Evolutionary conservation across 495 filamentous ascomycete genomes (phyloP), one percentile per base, ranked within the genome.

Genomic region (Penicillium atrosanguineum): DNA sequence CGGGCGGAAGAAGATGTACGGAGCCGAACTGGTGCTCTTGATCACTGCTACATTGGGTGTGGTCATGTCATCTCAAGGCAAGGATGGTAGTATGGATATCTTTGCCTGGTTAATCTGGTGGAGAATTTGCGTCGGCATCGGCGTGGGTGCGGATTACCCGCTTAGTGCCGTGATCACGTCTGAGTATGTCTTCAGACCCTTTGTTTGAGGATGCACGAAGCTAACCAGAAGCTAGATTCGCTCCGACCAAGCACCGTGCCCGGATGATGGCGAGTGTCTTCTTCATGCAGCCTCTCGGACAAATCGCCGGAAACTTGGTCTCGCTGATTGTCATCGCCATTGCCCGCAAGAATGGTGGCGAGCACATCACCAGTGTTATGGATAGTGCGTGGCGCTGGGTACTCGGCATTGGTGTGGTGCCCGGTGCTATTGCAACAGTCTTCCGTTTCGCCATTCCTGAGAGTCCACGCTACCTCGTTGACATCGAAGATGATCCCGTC

Each of bases 231-330:
- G 29, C 12, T 26, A 79, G 77, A 59, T 87, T 82, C 59, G 82
- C 83, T 4, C 80, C 84, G 0, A 82, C 77, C 3, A 77, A 78
- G 44, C 77, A 76, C 23, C 69, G 86, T 18, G 83, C 75, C 26
- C 76, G 76, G 6, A 87, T 89, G 85, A 72, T 89, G 65, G 82
- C 81, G 7, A 78, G 78, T 4, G 81, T 89, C 15, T 87, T 87
- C 65, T 72, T 84, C 46, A 84, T 82, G 79, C 86, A 89, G 45
- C 79, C 84, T 0, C 56, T 87, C 7, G 85, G 84, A 1, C 85
- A 87, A 51, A 70, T 88, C n/a, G 71, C 80, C 7, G 85, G 75
- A 21, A 78, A 80, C n/a, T 47, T 84, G 20, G 72, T 82, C 36
- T 72, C 76, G 0, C 57, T 79, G 0, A 67, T 79, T 37, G 72